Evolutionary conservation across 306 rosid species (phyloP).

Genomic region (Quercus glauca): DNA sequence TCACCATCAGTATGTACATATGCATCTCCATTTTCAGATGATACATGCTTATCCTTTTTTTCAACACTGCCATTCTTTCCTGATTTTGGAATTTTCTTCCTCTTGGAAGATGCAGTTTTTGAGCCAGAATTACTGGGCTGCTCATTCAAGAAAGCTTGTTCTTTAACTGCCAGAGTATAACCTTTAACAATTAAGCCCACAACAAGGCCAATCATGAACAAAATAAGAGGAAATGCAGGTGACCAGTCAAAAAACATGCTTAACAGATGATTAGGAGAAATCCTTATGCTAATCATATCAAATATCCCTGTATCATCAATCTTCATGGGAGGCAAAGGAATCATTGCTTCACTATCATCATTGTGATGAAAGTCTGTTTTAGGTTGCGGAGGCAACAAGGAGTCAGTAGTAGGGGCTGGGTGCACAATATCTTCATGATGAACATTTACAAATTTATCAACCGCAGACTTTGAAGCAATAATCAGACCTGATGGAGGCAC

Average conservation of each 20-base stretch:
- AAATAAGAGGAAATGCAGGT: slow-evolving; percentile 13
- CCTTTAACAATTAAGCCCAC: slow-evolving; percentile 20
- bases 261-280: neutral
- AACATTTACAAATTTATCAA: slow-evolving; percentile 15
- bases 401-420: slow-evolving; percentile 12
- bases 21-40: slow-evolving; percentile 35
- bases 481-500: slow-evolving; percentile 25
- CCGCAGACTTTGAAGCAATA: slow-evolving; percentile 29
- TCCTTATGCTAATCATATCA: slow-evolving; percentile 15
- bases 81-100: slow-evolving; percentile 41
- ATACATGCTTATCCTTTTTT: slow-evolving; percentile 21
- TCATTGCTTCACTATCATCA: slow-evolving; percentile 20
- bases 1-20: slow-evolving; percentile 9
- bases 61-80: slow-evolving; percentile 33
- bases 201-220: slow-evolving; percentile 28
- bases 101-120: slow-evolving; percentile 40
- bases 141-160: slow-evolving; percentile 16
- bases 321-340: slow-evolving; percentile 22
- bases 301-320: slow-evolving; percentile 17
- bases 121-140: slow-evolving; percentile 31
- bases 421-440: slow-evolving; percentile 24
- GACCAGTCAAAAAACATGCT: slow-evolving; percentile 23
- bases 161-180: slow-evolving; percentile 21
- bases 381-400: slow-evolving; percentile 18
- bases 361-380: slow-evolving; percentile 8